Evolutionary conservation across 208 protist species (phyloP), one percentile per base, ranked within the genome.

Genomic region (Leishmania mexicana): DNA sequence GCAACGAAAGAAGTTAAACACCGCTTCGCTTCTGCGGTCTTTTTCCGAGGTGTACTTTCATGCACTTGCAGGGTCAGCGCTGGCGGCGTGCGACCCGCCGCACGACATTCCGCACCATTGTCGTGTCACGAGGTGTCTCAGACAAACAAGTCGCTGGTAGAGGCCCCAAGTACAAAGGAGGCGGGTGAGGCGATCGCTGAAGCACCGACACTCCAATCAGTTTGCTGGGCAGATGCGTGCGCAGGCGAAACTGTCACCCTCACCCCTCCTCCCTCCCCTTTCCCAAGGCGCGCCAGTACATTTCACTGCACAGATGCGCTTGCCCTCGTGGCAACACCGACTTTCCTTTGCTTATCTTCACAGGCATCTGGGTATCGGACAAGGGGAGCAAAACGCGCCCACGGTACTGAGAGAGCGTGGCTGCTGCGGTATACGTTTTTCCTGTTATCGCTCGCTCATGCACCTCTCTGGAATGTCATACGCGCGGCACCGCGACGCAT

Each of bases 401-500:
- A 11, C 21, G 17, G 4, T 31, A 11, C 21, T 5, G 38, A 28
- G 11, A 15, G 58, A 31, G 51, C 17, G 67, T 72, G 2, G 40
- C 21, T 72, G 67, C 38, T 45, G 67, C 24, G 40, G 67, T 47
- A 3, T 21, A 45, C 24, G 19, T 10, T 45, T 1, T 24, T 58
- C n/a, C 45, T n/a, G 42, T 62, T 40, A 13, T 19, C 60, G 13
- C 42, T 1, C 38, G 8, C 13, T 24, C 35, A 85, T 78, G 81
- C 78, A 85, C 68, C 60, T 77, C 67, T 64, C 35, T 15, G 74
- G 47, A 60, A 54, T 71, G 1, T 51, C 81, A 38, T 74, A 60
- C 70, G 24, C 64, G 15, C 67, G 24, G 40, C 76, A 76, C 60
- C 58, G 35, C 35, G 71, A 78, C 31, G 38, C 65, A 53, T 77